Evolutionary conservation across 2,329 filamentous ascomycete species (phyloP).

Genomic region (Westerdykella ornata): DNA sequence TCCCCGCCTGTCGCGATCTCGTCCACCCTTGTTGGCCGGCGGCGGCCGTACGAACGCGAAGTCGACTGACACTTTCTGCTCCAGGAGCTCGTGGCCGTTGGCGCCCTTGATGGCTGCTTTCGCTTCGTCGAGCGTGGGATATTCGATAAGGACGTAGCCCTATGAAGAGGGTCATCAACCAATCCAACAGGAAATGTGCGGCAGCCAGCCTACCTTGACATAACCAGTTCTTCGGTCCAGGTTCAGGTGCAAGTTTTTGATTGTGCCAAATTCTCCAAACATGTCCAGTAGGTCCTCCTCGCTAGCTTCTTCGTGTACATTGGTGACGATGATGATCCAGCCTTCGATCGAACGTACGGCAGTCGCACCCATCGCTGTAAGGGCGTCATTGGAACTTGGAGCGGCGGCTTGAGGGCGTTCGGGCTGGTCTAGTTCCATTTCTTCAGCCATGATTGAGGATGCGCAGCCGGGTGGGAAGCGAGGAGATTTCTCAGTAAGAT

Average conservation of each 20-base stretch:
- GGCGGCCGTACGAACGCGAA: constrained; percentile 81
- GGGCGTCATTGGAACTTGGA: constrained; percentile 57
- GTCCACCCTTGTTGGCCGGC: constrained; percentile 46
- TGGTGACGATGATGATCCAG: constrained; percentile 82
- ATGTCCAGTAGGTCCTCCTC: constrained; percentile 76
- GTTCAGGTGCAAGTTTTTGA: constrained; percentile 81
- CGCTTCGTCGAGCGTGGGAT: constrained; percentile 70
- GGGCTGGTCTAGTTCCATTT: constrained; percentile 42
- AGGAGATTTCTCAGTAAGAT: too few species aligned
- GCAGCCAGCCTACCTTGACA: constrained; percentile 59
- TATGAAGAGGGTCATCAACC: constrained; percentile 30
- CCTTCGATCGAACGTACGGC: constrained; percentile 83
- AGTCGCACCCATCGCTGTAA: constrained; percentile 65
- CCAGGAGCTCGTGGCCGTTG: constrained; percentile 69
- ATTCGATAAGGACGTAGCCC: constrained; percentile 83
- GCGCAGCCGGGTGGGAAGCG: too few species aligned
- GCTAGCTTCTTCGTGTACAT: constrained; percentile 79
- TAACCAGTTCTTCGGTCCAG: constrained; percentile 76
- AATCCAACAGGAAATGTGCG: not conserved
- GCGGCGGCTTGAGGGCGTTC: constrained; percentile 37
- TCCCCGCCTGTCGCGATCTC: constrained; percentile 27
- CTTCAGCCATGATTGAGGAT: constrained; percentile 39
- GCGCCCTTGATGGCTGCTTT: constrained; percentile 74
- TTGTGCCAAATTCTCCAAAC: constrained; percentile 78
- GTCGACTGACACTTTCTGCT: constrained; percentile 74